Evolutionary conservation across 2,329 filamentous ascomycete species (phyloP).

Genomic region (Diaporthe humulicola): DNA sequence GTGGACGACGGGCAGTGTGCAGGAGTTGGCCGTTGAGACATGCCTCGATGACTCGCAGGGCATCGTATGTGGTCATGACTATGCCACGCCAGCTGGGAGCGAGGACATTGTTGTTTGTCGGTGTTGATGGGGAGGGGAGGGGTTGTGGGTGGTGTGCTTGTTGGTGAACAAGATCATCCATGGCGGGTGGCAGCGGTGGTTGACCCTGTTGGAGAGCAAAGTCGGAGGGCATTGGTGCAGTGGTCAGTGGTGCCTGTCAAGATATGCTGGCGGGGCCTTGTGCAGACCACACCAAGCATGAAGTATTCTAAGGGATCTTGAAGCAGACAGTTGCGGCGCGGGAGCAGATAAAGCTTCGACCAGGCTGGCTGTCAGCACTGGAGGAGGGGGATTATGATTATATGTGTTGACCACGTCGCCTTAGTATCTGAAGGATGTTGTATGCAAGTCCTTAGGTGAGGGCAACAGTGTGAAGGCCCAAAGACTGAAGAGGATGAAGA

Average conservation of each 20-base stretch:
- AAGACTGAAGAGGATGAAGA: not conserved
- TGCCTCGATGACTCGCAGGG: constrained; percentile 84
- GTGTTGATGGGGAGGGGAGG: constrained; percentile 60
- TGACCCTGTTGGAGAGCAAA: constrained; percentile 33
- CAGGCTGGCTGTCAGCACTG: not conserved
- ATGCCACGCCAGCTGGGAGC: constrained; percentile 72
- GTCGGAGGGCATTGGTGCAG: constrained; percentile 34
- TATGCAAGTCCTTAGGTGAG: not conserved
- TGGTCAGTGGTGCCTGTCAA: constrained; percentile 18
- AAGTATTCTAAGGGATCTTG: not conserved
- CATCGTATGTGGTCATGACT: constrained; percentile 79
- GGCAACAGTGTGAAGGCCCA: not conserved
- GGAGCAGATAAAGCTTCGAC: not conserved
- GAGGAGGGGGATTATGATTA: constrained; percentile 26
- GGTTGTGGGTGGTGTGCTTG: constrained; percentile 42
- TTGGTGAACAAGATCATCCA: constrained; percentile 34
- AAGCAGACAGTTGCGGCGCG: not conserved
- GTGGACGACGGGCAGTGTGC: constrained; percentile 86
- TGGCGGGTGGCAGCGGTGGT: constrained; percentile 31
- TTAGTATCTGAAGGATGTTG: not conserved
- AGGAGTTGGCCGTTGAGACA: constrained; percentile 78
- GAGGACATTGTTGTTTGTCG: constrained; percentile 33
- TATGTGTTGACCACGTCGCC: constrained; percentile 8
- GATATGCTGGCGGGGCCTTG: constrained; percentile 15
- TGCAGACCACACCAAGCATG: constrained; percentile 27